Percentiles rank a stretch among this genome's conserved stretches.
Evolutionary conservation across 768 basidiomycete species (phyloP).

Genomic region (Scleroderma bovista): DNA sequence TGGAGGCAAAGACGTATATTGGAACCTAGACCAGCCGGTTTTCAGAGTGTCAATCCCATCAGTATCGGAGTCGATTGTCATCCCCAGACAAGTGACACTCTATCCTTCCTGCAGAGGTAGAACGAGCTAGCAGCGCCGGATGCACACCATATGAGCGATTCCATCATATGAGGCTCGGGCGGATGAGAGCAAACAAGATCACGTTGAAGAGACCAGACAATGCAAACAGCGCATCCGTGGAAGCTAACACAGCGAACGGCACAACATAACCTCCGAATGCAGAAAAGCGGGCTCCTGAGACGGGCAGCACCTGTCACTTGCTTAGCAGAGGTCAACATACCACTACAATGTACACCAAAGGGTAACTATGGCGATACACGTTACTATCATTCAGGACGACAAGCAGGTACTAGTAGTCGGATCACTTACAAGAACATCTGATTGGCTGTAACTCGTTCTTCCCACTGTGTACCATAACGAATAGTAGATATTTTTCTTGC

Average conservation of each 20-base stretch:
- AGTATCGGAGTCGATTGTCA: no score
- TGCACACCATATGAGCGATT: neutral
- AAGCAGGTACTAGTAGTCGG: neutral
- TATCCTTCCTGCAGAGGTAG: no score
- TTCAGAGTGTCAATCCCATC: no score
- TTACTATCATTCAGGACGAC: no score
- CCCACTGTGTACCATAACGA: neutral
- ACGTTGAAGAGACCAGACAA: conserved; percentile 44
- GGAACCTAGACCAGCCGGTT: no score
- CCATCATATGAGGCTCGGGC: conserved; percentile 33
- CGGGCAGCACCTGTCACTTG: conserved; percentile 30
- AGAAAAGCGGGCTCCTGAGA: conserved; percentile 36
- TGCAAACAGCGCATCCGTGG: conserved; percentile 37
- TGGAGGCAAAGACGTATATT: no score
- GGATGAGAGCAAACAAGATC: conserved; percentile 32
- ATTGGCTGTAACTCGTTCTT: conserved; percentile 31
- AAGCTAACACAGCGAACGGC: conserved; percentile 33
- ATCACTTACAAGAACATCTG: conserved; percentile 44
- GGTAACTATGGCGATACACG: conserved; percentile 39
- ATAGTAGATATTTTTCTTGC: conserved; percentile 6
- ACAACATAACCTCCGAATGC: conserved; percentile 24
- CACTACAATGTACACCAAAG: conserved; percentile 38
- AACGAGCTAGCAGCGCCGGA: neutral
- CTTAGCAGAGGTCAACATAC: conserved; percentile 10
- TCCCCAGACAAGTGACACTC: no score